These are phyloP conservation scores for Nematocida major DNA, from an alignment of 371 early-diverging fungal genomes.

Conservation along the genomic window DNA sequence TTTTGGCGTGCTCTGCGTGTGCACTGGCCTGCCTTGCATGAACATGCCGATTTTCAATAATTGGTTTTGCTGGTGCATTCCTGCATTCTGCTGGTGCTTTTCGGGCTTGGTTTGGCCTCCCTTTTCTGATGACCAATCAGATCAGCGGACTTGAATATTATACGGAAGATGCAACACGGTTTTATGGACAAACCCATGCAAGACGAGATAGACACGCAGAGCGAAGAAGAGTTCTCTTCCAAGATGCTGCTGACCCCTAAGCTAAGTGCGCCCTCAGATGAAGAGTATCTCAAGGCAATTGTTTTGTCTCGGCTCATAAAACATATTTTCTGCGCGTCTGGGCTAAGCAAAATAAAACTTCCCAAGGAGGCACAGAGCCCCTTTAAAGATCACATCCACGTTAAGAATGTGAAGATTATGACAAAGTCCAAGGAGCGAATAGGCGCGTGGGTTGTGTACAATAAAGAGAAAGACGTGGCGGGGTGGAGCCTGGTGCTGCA, in stretches of 20 bases:
- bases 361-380: background rate
- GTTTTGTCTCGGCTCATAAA: background rate
- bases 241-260: background rate
- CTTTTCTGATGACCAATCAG: background rate
- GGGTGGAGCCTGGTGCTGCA: conserved; percentile 35
- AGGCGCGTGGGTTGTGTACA: conserved; percentile 27
- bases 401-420: background rate
- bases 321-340: conserved; percentile 14
- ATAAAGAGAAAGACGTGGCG: background rate
- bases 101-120: background rate
- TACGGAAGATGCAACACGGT: background rate
- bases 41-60: no score
- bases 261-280: background rate
- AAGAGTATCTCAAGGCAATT: conserved; percentile 16
- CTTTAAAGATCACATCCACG: conserved; percentile 6
- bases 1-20: no score
- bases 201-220: background rate
- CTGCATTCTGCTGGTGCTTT: background rate
- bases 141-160: background rate
- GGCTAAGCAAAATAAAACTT: conserved; percentile 17
- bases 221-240: conserved; percentile 10
- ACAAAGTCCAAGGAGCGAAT: conserved; percentile 14
- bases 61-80: no score
- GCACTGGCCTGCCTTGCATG: no score
- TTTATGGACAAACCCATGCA: background rate